Conservation (phyloP, 345 rosid genomes). For the Aethionema arabicum region DNA sequence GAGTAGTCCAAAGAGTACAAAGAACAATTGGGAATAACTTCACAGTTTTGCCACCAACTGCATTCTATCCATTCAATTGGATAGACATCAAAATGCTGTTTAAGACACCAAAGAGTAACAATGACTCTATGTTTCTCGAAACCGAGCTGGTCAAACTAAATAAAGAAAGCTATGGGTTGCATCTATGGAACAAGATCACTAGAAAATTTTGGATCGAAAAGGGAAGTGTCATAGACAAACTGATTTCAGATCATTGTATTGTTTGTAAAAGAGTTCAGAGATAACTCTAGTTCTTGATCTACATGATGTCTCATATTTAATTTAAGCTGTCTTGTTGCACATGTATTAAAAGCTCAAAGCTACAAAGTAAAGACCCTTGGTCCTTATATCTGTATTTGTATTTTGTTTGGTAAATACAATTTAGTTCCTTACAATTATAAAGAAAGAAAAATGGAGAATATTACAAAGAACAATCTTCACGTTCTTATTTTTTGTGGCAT, state of each 20-base stretch:
- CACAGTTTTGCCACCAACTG: conserved; percentile 55
- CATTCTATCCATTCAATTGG: conserved; percentile 81
- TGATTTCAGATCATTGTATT: conserved; percentile 53
- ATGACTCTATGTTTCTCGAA: conserved; percentile 42
- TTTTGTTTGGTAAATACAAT: too few relatives aligned
- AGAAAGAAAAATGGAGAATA: too few relatives aligned
- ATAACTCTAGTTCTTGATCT: conserved; percentile 1
- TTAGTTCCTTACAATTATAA: too few relatives aligned
- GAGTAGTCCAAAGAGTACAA: conserved; percentile 50
- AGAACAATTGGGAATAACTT: conserved; percentile 46
- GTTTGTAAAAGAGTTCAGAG: conserved; percentile 42
- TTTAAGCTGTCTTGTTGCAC: not conserved
- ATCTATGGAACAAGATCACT: conserved; percentile 79
- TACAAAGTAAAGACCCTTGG: not conserved
- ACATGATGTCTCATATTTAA: not conserved
- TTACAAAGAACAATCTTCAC: too few relatives aligned
- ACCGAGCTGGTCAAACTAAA: conserved; percentile 56
- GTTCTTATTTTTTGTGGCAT: too few relatives aligned
- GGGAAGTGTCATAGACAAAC: conserved; percentile 59
- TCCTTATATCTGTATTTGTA: not conserved
- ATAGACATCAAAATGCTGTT: conserved; percentile 51
- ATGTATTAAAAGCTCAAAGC: conserved; percentile 9
- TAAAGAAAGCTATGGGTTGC: conserved; percentile 53
- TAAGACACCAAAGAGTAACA: conserved; percentile 42
- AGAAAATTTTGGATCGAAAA: conserved; percentile 49